Evolutionary conservation across 2,329 filamentous ascomycete species (phyloP).

Genomic region (Phaeoacremonium minimum): DNA sequence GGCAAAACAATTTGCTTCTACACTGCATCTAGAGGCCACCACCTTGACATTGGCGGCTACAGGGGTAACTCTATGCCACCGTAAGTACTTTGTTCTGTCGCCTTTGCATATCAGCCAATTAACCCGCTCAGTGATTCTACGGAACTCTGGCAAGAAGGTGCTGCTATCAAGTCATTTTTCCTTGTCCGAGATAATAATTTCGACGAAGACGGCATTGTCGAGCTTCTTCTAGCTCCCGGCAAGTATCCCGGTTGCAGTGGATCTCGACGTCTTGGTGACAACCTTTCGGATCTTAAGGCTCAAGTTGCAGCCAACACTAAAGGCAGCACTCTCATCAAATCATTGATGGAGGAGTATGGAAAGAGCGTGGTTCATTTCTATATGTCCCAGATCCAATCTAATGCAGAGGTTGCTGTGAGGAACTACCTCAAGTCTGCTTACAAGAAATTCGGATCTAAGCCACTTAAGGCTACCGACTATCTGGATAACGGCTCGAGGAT

Average conservation of each 20-base stretch:
- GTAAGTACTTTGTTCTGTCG: too few relatives aligned
- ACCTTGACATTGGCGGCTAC: conserved; percentile 27
- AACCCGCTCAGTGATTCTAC: conserved; percentile 3
- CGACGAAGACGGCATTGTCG: conserved; percentile 64
- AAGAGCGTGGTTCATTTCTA: conserved; percentile 71
- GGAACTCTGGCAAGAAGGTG: conserved; percentile 10
- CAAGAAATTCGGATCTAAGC: conserved; percentile 59
- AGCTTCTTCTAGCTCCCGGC: conserved; percentile 67
- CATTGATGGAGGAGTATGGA: conserved; percentile 69
- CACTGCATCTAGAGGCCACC: conserved; percentile 31
- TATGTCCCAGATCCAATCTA: conserved; percentile 73
- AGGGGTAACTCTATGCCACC: conserved; percentile 29
- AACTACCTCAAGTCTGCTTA: conserved; percentile 65
- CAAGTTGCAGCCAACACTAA: conserved; percentile 78
- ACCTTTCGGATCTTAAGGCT: conserved; percentile 76
- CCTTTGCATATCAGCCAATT: too few relatives aligned
- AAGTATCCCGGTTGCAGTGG: conserved; percentile 69
- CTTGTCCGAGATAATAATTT: conserved; percentile 7
- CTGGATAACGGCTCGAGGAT: conserved; percentile 81
- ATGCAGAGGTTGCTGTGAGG: conserved; percentile 68
- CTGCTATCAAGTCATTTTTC: conserved; percentile 10
- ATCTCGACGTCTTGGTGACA: conserved; percentile 72
- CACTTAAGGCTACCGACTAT: conserved; percentile 67
- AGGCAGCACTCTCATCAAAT: conserved; percentile 67
- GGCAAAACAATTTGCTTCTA: conserved; percentile 45